phyloP scores from a whole-genome alignment of 768 basidiomycete species.

The Mycena metata region DNA sequence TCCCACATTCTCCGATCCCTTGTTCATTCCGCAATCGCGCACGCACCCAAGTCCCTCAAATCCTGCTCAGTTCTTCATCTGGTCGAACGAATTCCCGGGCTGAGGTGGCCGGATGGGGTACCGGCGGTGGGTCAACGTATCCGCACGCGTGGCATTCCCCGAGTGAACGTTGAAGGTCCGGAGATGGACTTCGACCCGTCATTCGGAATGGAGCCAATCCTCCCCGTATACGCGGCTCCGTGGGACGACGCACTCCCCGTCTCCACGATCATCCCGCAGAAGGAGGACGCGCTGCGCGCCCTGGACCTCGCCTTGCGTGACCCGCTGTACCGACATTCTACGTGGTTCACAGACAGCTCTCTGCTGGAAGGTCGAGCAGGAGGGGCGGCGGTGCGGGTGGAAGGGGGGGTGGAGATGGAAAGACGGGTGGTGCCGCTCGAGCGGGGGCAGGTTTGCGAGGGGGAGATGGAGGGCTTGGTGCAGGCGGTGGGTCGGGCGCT shows the following conservation, averaged over 20 bases:
- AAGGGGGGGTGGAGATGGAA: not conserved
- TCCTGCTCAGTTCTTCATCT: not conserved
- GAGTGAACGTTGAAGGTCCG: not conserved
- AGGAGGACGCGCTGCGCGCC: conserved; percentile 10
- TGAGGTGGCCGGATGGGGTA: not conserved
- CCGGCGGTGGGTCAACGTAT: conserved; percentile 1
- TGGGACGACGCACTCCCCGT: conserved; percentile 6
- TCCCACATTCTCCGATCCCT: not conserved
- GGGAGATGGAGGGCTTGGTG: not conserved
- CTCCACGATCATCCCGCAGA: conserved; percentile 12
- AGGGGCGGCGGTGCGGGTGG: conserved; percentile 15
- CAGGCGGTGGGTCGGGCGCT: not conserved
- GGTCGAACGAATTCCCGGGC: conserved; percentile 1
- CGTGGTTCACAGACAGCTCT: conserved; percentile 18
- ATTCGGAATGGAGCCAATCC: conserved; percentile 6
- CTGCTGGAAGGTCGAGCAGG: conserved; percentile 13
- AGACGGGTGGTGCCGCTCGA: too few species aligned
- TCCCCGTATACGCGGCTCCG: conserved; percentile 7
- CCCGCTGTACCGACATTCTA: not conserved
- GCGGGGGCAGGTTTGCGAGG: not conserved
- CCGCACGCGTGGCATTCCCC: not conserved
- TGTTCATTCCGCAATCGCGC: not conserved
- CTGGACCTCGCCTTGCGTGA: not conserved
- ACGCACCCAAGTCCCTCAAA: not conserved
- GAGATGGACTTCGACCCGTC: not conserved